phyloP scores from a whole-genome alignment of 2,329 filamentous ascomycete species.

The Amesomyces nigricolor region DNA sequence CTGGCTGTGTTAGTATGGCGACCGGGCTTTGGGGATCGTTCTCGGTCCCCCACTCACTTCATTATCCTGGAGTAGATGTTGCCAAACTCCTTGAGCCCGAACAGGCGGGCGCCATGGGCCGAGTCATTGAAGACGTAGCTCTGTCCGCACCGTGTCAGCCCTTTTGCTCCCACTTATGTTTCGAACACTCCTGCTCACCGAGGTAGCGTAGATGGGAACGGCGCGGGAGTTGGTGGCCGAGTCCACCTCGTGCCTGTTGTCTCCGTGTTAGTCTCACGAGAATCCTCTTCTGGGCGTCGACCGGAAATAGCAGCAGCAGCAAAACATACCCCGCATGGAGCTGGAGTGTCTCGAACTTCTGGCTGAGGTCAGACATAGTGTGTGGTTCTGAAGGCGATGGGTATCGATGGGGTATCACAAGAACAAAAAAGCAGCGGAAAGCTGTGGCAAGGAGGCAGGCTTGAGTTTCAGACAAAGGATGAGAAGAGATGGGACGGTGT shows the following conservation, averaged over 20 bases:
- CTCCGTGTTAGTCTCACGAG: constrained; percentile 13
- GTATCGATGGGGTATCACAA: constrained; percentile 14
- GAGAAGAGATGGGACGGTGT: not conserved
- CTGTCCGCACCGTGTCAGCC: constrained; percentile 36
- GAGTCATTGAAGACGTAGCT: constrained; percentile 95
- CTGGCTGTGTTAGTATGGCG: constrained; percentile 13
- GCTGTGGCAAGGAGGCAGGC: not conserved
- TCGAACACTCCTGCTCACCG: constrained; percentile 43
- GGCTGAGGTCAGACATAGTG: constrained; percentile 44
- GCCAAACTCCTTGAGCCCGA: constrained; percentile 92
- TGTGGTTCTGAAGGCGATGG: not conserved
- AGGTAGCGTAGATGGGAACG: constrained; percentile 92
- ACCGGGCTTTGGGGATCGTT: not conserved
- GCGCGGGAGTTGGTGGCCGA: constrained; percentile 78
- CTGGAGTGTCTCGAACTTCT: constrained; percentile 78
- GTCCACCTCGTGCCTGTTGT: constrained; percentile 68
- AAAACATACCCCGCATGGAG: constrained; percentile 68
- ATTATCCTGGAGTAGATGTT: constrained; percentile 97
- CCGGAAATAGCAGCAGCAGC: not conserved
- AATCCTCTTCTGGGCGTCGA: constrained; percentile 1
- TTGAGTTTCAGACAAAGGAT: constrained; percentile 2
- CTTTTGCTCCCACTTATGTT: not conserved
- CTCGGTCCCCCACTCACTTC: constrained; percentile 56
- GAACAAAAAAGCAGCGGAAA: not conserved
- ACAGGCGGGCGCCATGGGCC: constrained; percentile 88